These are phyloP conservation scores for Saccharomyces hybrid DNA, from an alignment of 1,139 yeast genomes.

Conservation along the genomic window DNA sequence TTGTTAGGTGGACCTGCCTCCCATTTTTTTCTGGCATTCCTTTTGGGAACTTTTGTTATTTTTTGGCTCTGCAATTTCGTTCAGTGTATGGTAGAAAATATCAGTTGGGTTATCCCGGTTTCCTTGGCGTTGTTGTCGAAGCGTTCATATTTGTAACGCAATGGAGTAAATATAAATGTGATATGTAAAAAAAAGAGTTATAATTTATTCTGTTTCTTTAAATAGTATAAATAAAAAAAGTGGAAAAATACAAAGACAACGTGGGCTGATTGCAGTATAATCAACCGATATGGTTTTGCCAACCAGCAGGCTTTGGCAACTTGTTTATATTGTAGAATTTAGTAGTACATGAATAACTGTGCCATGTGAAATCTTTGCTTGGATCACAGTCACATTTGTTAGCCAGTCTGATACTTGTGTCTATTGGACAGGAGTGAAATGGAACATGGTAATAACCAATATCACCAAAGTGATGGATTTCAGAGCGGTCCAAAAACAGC, in stretches of 20 bases:
- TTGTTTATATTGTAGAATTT: slow-evolving; percentile 59
- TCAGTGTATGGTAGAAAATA: not conserved
- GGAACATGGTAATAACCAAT: slow-evolving; percentile 82
- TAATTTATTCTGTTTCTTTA: not conserved
- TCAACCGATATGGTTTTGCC: slow-evolving; percentile 48
- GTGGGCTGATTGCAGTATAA: too few relatives aligned
- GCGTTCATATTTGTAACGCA: too few relatives aligned
- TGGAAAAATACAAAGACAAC: not conserved
- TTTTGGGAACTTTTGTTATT: not conserved
- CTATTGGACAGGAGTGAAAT: slow-evolving; percentile 73
- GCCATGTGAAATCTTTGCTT: slow-evolving; percentile 73
- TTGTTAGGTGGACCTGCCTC: not conserved
- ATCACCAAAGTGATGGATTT: slow-evolving; percentile 72
- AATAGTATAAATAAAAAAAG: not conserved
- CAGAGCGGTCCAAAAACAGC: slow-evolving; percentile 52
- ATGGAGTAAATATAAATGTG: not conserved
- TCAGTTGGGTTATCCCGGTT: too few relatives aligned
- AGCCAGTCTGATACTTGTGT: slow-evolving; percentile 42
- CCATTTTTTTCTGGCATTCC: not conserved
- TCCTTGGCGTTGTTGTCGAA: too few relatives aligned
- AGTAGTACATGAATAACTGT: slow-evolving; percentile 76
- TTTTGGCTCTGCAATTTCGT: not conserved
- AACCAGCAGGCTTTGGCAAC: slow-evolving; percentile 62
- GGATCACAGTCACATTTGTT: slow-evolving; percentile 71
- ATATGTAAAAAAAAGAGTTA: not conserved